Percentiles rank a stretch among this genome's conserved stretches.
These are phyloP conservation scores for Isabelozyma pseudorhagii DNA, from an alignment of 805 yeast species.

Conservation along the genomic window DNA sequence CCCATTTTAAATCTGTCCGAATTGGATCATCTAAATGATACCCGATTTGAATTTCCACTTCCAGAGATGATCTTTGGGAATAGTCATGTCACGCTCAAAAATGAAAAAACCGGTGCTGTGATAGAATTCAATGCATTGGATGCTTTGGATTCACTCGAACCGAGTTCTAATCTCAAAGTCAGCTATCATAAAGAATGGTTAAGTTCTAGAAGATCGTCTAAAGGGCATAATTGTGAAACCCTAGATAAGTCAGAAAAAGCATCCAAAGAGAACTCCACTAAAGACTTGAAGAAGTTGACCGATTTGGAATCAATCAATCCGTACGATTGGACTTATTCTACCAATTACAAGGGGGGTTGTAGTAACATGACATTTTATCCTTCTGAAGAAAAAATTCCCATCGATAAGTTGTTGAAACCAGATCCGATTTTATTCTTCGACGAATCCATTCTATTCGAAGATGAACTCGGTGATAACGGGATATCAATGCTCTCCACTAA, in stretches of 20 bases:
- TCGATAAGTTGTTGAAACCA: conserved; percentile 62
- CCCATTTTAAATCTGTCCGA: conserved; percentile 78
- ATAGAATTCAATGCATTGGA: conserved; percentile 74
- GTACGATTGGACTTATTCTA: conserved; percentile 95
- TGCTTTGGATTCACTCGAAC: conserved; percentile 49
- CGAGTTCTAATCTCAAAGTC: conserved; percentile 47
- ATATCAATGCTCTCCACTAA: conserved; percentile 73
- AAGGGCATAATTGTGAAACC: conserved; percentile 7
- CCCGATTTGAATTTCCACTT: conserved; percentile 66
- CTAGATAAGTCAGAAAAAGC: conserved; percentile 21
- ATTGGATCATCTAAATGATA: conserved; percentile 62
- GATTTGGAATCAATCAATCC: conserved; percentile 69
- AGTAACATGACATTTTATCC: conserved; percentile 14
- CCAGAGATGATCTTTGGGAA: conserved; percentile 99
- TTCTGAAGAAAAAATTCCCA: conserved; percentile 50
- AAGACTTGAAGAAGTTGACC: conserved; percentile 34
- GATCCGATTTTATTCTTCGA: conserved; percentile 90
- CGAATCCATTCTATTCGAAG: conserved; percentile 86
- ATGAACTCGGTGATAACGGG: conserved; percentile 96
- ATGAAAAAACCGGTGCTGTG: conserved; percentile 35
- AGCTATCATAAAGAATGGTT: conserved; percentile 87
- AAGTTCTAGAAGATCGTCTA: conserved; percentile 27
- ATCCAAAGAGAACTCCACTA: conserved; percentile 19
- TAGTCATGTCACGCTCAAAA: conserved; percentile 55
- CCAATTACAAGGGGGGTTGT: conserved; percentile 67